Evolutionary conservation across 306 rosid genomes (phyloP).

Genomic region (Cucurbita pepo): DNA sequence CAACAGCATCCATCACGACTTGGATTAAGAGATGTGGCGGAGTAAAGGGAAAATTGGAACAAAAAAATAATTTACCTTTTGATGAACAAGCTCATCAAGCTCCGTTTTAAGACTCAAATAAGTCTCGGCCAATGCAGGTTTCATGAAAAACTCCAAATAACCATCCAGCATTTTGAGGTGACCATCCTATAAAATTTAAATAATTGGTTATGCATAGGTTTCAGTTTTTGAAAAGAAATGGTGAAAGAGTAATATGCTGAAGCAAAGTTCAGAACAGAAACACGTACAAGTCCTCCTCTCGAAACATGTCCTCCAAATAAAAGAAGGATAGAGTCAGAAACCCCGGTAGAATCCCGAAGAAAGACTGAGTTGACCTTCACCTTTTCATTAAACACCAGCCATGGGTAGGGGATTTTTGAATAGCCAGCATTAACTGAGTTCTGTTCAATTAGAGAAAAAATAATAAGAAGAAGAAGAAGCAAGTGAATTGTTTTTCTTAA

Average conservation of each 20-base stretch:
- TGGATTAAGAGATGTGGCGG: background rate
- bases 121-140: constrained; percentile 58
- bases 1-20: background rate
- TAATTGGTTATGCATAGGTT: background rate
- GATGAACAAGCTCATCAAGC: constrained; percentile 60
- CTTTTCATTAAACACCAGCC: constrained; percentile 94
- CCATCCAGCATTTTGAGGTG: constrained; percentile 50
- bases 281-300: constrained; percentile 27
- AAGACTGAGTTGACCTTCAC: constrained; percentile 89
- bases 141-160: constrained; percentile 79
- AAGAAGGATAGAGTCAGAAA: constrained; percentile 71
- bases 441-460: constrained; percentile 15
- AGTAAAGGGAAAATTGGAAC: background rate
- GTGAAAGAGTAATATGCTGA: background rate
- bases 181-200: constrained; percentile 32
- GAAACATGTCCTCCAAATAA: constrained; percentile 71
- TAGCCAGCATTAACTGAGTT: constrained; percentile 68
- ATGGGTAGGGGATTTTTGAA: constrained; percentile 78
- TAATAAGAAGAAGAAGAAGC: background rate
- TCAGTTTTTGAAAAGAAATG: background rate
- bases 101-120: constrained; percentile 53
- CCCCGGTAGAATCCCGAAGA: constrained; percentile 84
- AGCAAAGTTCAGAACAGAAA: background rate
- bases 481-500: constrained; percentile 9
- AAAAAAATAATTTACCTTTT: constrained; percentile 34